Conservation (phyloP, 306 rosid species). For the Cicer arietinum region DNA sequence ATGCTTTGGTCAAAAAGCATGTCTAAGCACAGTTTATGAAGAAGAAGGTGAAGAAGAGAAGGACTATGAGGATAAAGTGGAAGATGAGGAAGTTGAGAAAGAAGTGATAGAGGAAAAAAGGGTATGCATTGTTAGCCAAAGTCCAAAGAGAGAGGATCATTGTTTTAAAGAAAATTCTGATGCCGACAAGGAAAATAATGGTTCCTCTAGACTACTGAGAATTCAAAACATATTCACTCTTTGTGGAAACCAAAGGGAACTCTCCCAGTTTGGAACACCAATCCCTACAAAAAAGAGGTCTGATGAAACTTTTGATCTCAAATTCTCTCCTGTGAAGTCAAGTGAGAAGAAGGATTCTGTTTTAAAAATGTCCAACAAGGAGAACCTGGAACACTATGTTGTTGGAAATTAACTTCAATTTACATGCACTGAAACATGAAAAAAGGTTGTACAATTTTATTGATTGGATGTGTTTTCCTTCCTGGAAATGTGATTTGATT, state of each 20-base stretch:
- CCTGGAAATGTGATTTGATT: slow-evolving; percentile 39
- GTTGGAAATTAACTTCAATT: slow-evolving; percentile 46
- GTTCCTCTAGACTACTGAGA: slow-evolving; percentile 58
- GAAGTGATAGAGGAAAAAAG: slow-evolving; percentile 90
- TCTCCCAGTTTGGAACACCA: slow-evolving; percentile 66
- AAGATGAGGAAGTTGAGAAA: slow-evolving; percentile 77
- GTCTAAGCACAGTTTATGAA: slow-evolving; percentile 89
- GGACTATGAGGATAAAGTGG: slow-evolving; percentile 53
- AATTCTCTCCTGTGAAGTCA: slow-evolving; percentile 46
- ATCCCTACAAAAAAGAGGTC: slow-evolving; percentile 51
- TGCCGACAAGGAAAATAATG: slow-evolving; percentile 55
- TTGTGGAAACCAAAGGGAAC: slow-evolving; percentile 92
- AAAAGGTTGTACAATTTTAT: slow-evolving; percentile 19
- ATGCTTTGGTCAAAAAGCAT: slow-evolving; percentile 56
- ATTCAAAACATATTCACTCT: slow-evolving; percentile 90
- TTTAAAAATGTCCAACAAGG: slow-evolving; percentile 49
- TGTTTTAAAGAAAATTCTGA: slow-evolving; percentile 52
- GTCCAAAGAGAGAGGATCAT: slow-evolving; percentile 53
- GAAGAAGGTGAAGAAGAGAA: slow-evolving; percentile 67
- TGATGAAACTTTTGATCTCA: slow-evolving; percentile 44
- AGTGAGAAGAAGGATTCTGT: slow-evolving; percentile 48
- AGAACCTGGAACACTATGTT: slow-evolving; percentile 53
- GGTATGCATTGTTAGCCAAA: slow-evolving; percentile 59
- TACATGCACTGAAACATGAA: slow-evolving; percentile 10
- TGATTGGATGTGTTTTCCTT: slow-evolving; percentile 35